A percentile compares a stretch with the other conserved stretches of the same genome.
Evolutionary conservation across 768 basidiomycete genomes (phyloP).

Genomic region (Sporobolomyces pararoseus): DNA sequence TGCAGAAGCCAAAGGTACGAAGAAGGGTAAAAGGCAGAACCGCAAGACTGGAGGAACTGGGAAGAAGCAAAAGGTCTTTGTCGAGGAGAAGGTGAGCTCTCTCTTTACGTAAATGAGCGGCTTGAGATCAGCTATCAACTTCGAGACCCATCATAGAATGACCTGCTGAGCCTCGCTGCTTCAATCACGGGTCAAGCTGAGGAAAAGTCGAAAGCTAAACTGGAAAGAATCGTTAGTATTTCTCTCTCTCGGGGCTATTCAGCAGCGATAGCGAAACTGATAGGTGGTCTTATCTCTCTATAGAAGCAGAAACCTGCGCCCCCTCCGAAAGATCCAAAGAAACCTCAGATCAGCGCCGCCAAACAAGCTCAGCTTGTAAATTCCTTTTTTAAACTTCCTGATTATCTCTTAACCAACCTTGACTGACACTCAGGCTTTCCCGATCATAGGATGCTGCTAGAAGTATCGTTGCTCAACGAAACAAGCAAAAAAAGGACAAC

Average conservation of each 20-base stretch:
- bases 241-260: background rate
- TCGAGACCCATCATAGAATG: too few relatives aligned
- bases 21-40: conserved; percentile 9
- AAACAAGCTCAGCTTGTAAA: conserved; percentile 27
- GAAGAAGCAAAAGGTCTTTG: conserved; percentile 22
- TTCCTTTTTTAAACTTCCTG: background rate
- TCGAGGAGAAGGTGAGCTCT: conserved; percentile 32
- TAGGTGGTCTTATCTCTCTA: background rate
- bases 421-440: background rate
- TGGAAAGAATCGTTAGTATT: conserved; percentile 1
- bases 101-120: background rate
- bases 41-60: conserved; percentile 24
- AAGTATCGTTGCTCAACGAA: conserved; percentile 18
- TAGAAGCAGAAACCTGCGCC: conserved; percentile 18
- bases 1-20: background rate
- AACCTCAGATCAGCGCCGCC: conserved; percentile 1
- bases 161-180: conserved; percentile 16
- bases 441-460: conserved; percentile 22
- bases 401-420: background rate
- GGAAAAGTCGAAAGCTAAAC: conserved; percentile 7
- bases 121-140: too few relatives aligned
- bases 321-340: background rate
- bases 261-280: background rate
- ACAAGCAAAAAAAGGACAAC: conserved; percentile 30
- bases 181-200: conserved; percentile 18